Conservation (phyloP, 2,329 filamentous ascomycete species). For the Claviceps monticola region DNA sequence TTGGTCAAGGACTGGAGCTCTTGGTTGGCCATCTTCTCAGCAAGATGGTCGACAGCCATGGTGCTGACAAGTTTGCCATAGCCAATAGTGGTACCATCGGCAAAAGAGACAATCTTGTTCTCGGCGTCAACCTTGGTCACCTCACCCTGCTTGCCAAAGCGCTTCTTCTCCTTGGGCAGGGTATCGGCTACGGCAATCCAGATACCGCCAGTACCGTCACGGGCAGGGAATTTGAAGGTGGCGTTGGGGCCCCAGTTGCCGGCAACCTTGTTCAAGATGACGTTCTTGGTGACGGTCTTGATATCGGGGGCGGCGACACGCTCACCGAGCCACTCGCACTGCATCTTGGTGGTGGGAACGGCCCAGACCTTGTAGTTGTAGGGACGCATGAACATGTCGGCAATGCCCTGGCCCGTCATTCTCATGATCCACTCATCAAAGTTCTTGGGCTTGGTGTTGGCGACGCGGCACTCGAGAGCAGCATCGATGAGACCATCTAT, state of each 20-base stretch:
- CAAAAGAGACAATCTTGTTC: slow-evolving; percentile 68
- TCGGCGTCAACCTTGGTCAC: slow-evolving; percentile 80
- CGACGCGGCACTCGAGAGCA: slow-evolving; percentile 70
- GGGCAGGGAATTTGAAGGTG: slow-evolving; percentile 94
- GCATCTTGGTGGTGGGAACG: slow-evolving; percentile 98
- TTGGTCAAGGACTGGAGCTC: slow-evolving; percentile 74
- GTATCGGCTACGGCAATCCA: slow-evolving; percentile 97
- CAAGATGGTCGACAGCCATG: slow-evolving; percentile 87
- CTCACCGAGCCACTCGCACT: slow-evolving; percentile 97
- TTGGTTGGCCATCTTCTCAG: slow-evolving; percentile 75
- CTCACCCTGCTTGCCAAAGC: slow-evolving; percentile 71
- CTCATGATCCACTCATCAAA: slow-evolving; percentile 98
- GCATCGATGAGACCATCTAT: slow-evolving; percentile 95
- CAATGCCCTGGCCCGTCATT: slow-evolving; percentile 78
- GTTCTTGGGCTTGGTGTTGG: slow-evolving; percentile 84
- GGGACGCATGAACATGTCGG: slow-evolving; percentile 94
- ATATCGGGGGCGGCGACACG: slow-evolving; percentile 93
- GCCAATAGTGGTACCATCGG: slow-evolving; percentile 74
- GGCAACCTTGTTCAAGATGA: slow-evolving; percentile 89
- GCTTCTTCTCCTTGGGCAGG: slow-evolving; percentile 78
- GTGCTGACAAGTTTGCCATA: slow-evolving; percentile 92
- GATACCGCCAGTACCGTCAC: slow-evolving; percentile 93
- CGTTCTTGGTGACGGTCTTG: slow-evolving; percentile 86
- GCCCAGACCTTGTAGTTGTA: slow-evolving; percentile 99
- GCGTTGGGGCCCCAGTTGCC: slow-evolving; percentile 98